Conservation (phyloP, 2,329 filamentous ascomycete genomes). For the Pseudophaeomoniella oleicola region DNA sequence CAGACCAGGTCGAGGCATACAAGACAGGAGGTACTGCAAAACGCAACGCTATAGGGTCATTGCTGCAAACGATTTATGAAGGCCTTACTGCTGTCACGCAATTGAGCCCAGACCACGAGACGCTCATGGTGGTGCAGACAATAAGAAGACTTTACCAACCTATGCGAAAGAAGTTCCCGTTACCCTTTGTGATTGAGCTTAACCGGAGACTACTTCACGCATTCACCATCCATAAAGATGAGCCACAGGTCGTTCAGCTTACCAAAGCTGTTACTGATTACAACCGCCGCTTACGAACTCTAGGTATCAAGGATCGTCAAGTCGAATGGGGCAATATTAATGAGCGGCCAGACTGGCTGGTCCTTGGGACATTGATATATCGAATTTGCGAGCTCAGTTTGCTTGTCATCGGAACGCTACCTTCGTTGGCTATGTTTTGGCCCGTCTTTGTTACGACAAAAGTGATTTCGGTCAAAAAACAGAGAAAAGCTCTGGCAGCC, state of each 20-base stretch:
- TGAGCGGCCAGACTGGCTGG: conserved; percentile 62
- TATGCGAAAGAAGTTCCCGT: conserved; percentile 80
- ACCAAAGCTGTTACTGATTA: conserved; percentile 67
- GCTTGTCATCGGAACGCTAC: conserved; percentile 67
- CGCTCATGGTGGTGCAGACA: conserved; percentile 81
- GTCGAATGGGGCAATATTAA: conserved; percentile 55
- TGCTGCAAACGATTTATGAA: conserved; percentile 78
- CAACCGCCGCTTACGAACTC: conserved; percentile 70
- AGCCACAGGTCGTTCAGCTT: conserved; percentile 64
- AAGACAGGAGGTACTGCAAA: conserved; percentile 58
- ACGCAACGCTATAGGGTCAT: conserved; percentile 70
- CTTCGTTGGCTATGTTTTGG: conserved; percentile 73
- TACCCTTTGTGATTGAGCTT: conserved; percentile 85
- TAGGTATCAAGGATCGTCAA: conserved; percentile 86
- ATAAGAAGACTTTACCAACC: conserved; percentile 87
- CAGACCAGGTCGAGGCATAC: conserved; percentile 73
- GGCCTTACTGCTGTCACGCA: conserved; percentile 79
- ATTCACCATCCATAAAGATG: conserved; percentile 84
- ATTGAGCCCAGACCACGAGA: conserved; percentile 86
- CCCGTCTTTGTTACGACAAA: conserved; percentile 79
- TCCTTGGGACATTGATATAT: conserved; percentile 65
- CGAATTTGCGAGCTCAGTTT: conserved; percentile 62
- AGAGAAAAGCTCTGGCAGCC: conserved; percentile 66
- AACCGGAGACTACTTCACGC: conserved; percentile 83
- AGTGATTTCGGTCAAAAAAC: conserved; percentile 67